Conservation (phyloP, 2,329 filamentous ascomycete species). For the Penicillium freii region DNA sequence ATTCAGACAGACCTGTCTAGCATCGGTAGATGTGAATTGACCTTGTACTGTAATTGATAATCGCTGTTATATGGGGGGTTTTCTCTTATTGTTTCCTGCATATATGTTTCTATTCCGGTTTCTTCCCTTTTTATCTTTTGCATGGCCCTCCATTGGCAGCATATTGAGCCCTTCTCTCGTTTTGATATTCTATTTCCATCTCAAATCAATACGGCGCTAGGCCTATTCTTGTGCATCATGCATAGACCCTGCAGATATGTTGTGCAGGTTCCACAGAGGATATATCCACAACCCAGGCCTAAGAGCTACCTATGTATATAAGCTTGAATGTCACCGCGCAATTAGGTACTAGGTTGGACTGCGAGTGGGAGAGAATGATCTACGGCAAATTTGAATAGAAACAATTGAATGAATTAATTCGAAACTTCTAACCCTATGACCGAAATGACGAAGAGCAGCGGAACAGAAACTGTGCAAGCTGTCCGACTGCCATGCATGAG, state of each 20-base stretch:
- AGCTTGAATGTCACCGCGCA: neutral
- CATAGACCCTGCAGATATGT: slow-evolving; percentile 6
- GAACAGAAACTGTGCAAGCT: slow-evolving; percentile 5
- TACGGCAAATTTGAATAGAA: neutral
- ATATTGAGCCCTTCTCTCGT: slow-evolving; percentile 14
- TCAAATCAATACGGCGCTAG: neutral
- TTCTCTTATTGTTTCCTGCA: slow-evolving; percentile 11
- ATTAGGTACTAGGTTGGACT: neutral
- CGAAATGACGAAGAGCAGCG: neutral
- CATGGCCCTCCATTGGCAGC: slow-evolving; percentile 16
- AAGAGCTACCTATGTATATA: neutral
- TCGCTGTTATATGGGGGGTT: slow-evolving; percentile 10
- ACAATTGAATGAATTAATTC: slow-evolving; percentile 16
- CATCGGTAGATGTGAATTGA: slow-evolving; percentile 10
- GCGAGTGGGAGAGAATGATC: neutral
- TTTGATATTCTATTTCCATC: neutral
- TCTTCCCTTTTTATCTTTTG: neutral
- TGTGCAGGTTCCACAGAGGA: slow-evolving; percentile 6
- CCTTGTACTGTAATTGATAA: slow-evolving; percentile 18
- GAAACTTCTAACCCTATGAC: slow-evolving; percentile 1
- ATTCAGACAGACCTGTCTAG: slow-evolving; percentile 3
- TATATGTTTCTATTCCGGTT: slow-evolving; percentile 13
- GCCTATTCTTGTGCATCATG: slow-evolving; percentile 1
- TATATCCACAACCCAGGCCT: neutral
- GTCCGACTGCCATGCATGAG: slow-evolving; percentile 3